Conservation (phyloP, 129 eudicot genomes). For the Mikania micrantha region DNA sequence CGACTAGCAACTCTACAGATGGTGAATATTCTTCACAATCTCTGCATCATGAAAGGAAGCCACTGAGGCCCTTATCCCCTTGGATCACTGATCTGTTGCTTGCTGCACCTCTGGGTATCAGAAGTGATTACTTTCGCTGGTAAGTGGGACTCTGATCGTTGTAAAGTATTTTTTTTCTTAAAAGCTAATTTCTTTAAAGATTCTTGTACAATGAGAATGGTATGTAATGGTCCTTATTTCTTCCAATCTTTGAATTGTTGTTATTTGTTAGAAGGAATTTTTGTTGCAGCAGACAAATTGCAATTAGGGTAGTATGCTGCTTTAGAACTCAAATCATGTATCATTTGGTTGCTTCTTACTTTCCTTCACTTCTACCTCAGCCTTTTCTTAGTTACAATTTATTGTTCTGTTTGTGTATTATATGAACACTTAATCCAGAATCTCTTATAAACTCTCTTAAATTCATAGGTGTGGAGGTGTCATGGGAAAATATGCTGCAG, state of each 20-base stretch:
- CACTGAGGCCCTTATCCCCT: constrained; percentile 85
- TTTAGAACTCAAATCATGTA: not conserved
- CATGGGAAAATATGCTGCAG: constrained; percentile 96
- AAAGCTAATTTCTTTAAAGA: not conserved
- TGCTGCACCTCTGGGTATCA: constrained; percentile 91
- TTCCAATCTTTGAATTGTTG: not conserved
- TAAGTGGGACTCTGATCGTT: constrained; percentile 24
- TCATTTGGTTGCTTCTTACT: constrained; percentile 7
- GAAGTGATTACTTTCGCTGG: constrained; percentile 98
- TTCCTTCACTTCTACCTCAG: not conserved
- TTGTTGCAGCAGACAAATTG: not conserved
- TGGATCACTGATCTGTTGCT: constrained; percentile 97
- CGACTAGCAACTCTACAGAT: constrained; percentile 47
- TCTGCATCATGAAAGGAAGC: constrained; percentile 58
- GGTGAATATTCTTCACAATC: constrained; percentile 38
- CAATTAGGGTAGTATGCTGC: not conserved
- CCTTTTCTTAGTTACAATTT: constrained; percentile 7
- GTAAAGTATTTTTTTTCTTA: not conserved
- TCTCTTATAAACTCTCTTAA: constrained; percentile 8
- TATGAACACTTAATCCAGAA: not conserved
- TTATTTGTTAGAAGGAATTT: not conserved
- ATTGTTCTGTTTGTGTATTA: not conserved
- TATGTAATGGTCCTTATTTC: not conserved
- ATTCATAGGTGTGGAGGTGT: constrained; percentile 92
- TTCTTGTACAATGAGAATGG: not conserved